Evolutionary conservation across 2,329 filamentous ascomycete species (phyloP).

Genomic region (Fusarium sp.): DNA sequence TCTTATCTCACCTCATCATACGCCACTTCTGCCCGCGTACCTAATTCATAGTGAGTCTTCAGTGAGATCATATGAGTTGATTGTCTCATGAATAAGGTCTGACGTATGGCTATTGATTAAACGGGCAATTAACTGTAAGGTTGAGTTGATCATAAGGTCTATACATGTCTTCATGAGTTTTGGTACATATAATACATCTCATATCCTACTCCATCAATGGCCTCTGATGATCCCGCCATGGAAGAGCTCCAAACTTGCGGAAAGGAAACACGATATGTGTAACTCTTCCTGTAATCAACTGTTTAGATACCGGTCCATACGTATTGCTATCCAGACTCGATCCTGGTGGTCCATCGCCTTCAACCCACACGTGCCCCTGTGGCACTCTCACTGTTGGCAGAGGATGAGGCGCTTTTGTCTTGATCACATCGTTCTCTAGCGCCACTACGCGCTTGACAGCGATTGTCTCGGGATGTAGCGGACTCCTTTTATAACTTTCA

Average conservation of each 20-base stretch:
- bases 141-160: neutral
- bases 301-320: conserved; percentile 84
- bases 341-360: conserved; percentile 82
- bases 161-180: neutral
- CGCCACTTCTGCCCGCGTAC: neutral
- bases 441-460: conserved; percentile 87
- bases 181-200: neutral
- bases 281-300: conserved; percentile 79
- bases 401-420: conserved; percentile 70
- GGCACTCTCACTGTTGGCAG: conserved; percentile 71
- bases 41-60: neutral
- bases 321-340: conserved; percentile 85
- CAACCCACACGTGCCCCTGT: conserved; percentile 90
- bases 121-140: no score
- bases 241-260: conserved; percentile 64
- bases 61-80: neutral
- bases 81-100: neutral
- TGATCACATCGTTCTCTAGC: conserved; percentile 80
- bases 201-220: conserved; percentile 33
- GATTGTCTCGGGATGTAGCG: conserved; percentile 72
- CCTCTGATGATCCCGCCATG: conserved; percentile 64
- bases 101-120: neutral
- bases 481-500: conserved; percentile 63
- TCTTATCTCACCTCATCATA: conserved; percentile 3
- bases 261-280: conserved; percentile 78